A percentile compares a stretch with the other conserved stretches of the same genome.
These are phyloP conservation scores for Tuber aestivum DNA, from an alignment of 495 filamentous ascomycete species.

Conservation along the genomic window DNA sequence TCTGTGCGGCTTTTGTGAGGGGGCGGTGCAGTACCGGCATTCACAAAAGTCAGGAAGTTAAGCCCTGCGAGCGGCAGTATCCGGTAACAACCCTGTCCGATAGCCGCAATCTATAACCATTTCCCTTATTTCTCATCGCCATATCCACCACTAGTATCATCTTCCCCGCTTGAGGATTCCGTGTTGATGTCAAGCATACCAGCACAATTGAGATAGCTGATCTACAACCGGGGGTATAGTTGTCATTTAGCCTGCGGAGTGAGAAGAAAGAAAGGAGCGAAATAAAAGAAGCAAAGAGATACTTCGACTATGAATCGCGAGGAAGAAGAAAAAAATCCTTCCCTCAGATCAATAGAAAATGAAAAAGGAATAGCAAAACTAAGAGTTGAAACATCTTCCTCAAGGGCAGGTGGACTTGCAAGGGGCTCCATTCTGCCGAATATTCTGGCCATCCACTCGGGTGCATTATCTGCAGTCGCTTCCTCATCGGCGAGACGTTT, in stretches of 20 bases:
- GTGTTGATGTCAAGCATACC: slow-evolving; percentile 53
- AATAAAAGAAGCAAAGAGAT: slow-evolving; percentile 34
- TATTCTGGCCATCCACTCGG: slow-evolving; percentile 48
- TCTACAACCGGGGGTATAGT: slow-evolving; percentile 45
- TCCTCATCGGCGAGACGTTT: slow-evolving; percentile 43
- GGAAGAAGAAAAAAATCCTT: slow-evolving; percentile 43
- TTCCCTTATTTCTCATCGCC: slow-evolving; percentile 21
- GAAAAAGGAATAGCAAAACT: slow-evolving; percentile 11
- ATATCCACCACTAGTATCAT: slow-evolving; percentile 30
- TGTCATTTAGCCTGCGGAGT: slow-evolving; percentile 37
- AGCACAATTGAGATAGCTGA: slow-evolving; percentile 57
- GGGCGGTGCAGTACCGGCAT: neutral
- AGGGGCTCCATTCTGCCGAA: slow-evolving; percentile 54
- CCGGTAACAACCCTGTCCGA: slow-evolving; percentile 36
- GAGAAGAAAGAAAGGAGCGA: slow-evolving; percentile 32
- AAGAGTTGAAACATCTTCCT: slow-evolving; percentile 7
- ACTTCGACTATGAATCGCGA: slow-evolving; percentile 37
- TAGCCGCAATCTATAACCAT: slow-evolving; percentile 31
- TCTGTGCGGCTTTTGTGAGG: slow-evolving; percentile 25
- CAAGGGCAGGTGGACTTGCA: slow-evolving; percentile 46
- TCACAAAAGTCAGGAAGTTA: neutral
- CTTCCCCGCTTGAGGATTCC: slow-evolving; percentile 35
- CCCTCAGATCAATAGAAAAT: slow-evolving; percentile 39
- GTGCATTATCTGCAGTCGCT: slow-evolving; percentile 47
- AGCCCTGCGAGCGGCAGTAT: slow-evolving; percentile 31